These are phyloP conservation scores for Bipolaris victoriae DNA, from an alignment of 2,329 filamentous ascomycete genomes.

Conservation along the genomic window DNA sequence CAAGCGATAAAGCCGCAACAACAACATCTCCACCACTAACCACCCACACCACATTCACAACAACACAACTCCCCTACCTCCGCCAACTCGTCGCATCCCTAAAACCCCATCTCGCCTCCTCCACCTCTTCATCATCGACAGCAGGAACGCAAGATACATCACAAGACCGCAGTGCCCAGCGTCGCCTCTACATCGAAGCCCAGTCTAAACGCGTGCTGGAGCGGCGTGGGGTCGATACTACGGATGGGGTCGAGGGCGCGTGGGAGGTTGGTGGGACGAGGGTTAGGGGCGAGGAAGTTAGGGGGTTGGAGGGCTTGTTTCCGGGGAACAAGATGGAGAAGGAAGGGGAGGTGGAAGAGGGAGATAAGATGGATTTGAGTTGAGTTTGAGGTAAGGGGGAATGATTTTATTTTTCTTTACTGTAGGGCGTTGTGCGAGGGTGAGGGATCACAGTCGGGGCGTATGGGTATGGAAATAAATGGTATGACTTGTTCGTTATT, in stretches of 20 bases:
- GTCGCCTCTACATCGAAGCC: conserved; percentile 82
- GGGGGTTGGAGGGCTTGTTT: conserved; percentile 40
- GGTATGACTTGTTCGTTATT: not conserved
- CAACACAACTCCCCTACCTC: conserved; percentile 82
- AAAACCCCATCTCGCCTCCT: conserved; percentile 63
- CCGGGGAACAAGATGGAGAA: conserved; percentile 3
- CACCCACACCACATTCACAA: conserved; percentile 77
- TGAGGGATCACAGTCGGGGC: too few relatives aligned
- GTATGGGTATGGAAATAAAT: not conserved
- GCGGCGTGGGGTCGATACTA: conserved; percentile 67
- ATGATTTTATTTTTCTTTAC: too few relatives aligned
- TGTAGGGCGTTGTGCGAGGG: too few relatives aligned
- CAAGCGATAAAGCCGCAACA: conserved; percentile 22
- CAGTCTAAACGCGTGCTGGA: conserved; percentile 80
- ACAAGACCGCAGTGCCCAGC: conserved; percentile 61
- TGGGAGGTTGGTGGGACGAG: conserved; percentile 29
- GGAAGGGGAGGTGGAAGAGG: not conserved
- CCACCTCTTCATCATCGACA: conserved; percentile 19
- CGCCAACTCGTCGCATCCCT: conserved; percentile 72
- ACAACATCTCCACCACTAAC: conserved; percentile 58
- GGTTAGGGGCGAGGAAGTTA: conserved; percentile 37
- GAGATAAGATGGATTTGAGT: conserved; percentile 36
- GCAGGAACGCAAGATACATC: not conserved
- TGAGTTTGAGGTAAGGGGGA: not conserved
- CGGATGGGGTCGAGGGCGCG: conserved; percentile 43